Evolutionary conservation across 345 rosid species (phyloP).

Genomic region (Lenwebbia sp.): DNA sequence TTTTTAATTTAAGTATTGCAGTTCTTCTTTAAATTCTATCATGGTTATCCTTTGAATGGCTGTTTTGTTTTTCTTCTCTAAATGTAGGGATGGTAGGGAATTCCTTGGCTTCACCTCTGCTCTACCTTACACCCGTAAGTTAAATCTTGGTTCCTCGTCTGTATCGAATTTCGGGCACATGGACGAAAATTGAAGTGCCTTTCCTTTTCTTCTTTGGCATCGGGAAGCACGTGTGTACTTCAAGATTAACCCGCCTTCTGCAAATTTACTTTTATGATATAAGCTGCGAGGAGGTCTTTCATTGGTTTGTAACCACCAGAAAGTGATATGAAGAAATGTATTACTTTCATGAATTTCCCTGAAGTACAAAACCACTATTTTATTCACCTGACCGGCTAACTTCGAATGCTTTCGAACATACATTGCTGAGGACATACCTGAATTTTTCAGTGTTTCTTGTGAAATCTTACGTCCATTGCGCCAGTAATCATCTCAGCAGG

Average conservation of each 20-base stretch:
- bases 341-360: neutral
- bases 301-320: neutral
- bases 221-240: neutral
- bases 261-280: slow-evolving; percentile 16
- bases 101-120: slow-evolving; percentile 43
- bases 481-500: neutral
- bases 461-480: neutral
- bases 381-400: neutral
- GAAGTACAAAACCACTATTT: neutral
- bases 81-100: slow-evolving; percentile 53
- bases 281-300: neutral
- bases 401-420: neutral
- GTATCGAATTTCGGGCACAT: neutral
- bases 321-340: neutral
- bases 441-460: neutral
- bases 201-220: neutral
- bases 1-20: neutral
- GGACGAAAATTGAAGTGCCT: neutral
- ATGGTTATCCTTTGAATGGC: neutral
- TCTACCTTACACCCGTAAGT: slow-evolving; percentile 8
- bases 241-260: slow-evolving; percentile 1
- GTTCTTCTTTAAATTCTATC: neutral
- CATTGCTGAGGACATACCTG: neutral
- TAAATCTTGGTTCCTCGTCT: neutral
- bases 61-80: neutral